These are phyloP conservation scores for Melocanna baccifera DNA, from an alignment of 176 grass and related monocot genomes.

Conservation along the genomic window DNA sequence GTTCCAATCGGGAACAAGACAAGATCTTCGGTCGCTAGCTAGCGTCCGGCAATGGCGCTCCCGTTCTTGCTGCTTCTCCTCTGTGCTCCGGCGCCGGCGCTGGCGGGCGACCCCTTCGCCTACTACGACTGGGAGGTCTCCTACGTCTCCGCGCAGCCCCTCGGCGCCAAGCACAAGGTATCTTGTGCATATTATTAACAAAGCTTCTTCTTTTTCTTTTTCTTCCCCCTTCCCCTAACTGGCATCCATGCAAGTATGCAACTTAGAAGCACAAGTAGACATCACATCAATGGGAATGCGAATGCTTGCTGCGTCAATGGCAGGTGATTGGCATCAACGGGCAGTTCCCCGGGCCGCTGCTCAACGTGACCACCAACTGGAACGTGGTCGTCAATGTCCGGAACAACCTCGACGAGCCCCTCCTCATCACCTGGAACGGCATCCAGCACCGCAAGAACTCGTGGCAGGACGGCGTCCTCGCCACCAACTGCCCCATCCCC, in stretches of 20 bases:
- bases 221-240: background rate
- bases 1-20: too few species aligned
- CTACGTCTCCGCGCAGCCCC: constrained; percentile 67
- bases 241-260: background rate
- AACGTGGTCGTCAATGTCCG: constrained; percentile 83
- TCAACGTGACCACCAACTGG: constrained; percentile 97
- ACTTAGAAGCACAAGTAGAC: too few species aligned
- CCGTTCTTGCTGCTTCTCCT: background rate
- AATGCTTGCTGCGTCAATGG: too few species aligned
- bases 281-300: too few species aligned
- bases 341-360: constrained; percentile 62
- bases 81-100: background rate
- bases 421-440: constrained; percentile 92
- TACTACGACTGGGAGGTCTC: constrained; percentile 90
- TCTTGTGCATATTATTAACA: too few species aligned
- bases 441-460: constrained; percentile 70
- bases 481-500: constrained; percentile 84
- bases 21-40: too few species aligned
- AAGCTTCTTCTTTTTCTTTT: background rate
- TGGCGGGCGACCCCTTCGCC: constrained; percentile 72
- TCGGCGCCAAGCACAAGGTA: constrained; percentile 78
- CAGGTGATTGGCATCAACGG: constrained; percentile 86
- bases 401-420: constrained; percentile 84
- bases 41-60: constrained; percentile 12
- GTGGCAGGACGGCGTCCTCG: constrained; percentile 88